phyloP scores from a whole-genome alignment of 2,329 filamentous ascomycete genomes.

The Fusarium gaditjirri region DNA sequence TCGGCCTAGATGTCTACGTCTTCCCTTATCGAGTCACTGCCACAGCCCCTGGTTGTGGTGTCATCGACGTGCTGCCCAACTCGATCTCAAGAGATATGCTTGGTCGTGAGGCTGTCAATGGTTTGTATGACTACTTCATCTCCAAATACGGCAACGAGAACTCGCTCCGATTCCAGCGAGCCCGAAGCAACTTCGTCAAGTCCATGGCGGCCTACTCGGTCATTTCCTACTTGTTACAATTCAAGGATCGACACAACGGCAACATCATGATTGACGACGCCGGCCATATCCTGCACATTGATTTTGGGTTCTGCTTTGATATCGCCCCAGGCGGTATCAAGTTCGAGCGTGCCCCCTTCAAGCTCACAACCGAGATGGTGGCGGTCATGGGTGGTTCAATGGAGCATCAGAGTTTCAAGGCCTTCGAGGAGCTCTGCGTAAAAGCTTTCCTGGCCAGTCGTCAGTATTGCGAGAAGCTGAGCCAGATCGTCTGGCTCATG shows the following conservation, averaged over 20 bases:
- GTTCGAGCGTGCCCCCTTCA: conserved; percentile 98
- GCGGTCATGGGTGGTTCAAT: conserved; percentile 96
- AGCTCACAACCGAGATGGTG: conserved; percentile 96
- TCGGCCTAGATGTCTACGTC: conserved; percentile 95
- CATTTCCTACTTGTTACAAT: conserved; percentile 95
- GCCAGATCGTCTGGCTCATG: conserved; percentile 93
- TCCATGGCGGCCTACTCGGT: conserved; percentile 99
- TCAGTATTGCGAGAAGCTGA: conserved; percentile 87
- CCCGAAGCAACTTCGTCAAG: conserved; percentile 97
- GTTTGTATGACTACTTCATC: conserved; percentile 97
- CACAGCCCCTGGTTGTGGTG: conserved; percentile 95
- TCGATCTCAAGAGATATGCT: conserved; percentile 99
- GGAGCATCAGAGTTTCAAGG: conserved; percentile 87
- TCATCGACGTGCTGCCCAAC: conserved; percentile 97
- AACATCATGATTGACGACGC: conserved; percentile 99
- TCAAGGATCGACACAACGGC: conserved; percentile 99
- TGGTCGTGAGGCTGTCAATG: conserved; percentile 96
- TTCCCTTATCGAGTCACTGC: conserved; percentile 98
- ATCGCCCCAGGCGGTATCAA: conserved; percentile 97
- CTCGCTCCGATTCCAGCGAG: conserved; percentile 92
- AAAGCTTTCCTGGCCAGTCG: conserved; percentile 93
- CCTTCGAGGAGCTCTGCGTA: conserved; percentile 96
- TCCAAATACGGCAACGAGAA: conserved; percentile 98
- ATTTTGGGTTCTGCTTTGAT: conserved; percentile 99
- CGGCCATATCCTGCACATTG: conserved; percentile 97